Evolutionary conservation across 768 basidiomycete species (phyloP).

Genomic region (Galerina marginata): DNA sequence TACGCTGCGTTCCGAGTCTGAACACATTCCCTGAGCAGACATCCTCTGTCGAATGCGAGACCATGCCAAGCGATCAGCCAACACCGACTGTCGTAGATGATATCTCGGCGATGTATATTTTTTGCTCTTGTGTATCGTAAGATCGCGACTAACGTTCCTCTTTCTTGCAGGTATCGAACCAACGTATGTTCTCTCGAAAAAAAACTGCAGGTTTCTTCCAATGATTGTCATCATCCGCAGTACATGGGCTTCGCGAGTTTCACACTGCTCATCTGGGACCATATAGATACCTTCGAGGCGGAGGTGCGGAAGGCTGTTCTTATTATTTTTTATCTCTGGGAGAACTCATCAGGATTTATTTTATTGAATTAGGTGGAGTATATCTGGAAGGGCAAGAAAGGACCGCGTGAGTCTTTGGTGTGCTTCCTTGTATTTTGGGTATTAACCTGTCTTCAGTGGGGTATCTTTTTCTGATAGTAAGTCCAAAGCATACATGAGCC

Average conservation of each 20-base stretch:
- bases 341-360: neutral
- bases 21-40: neutral
- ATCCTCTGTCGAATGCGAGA: neutral
- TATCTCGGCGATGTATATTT: constrained; percentile 25
- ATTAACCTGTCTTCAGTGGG: constrained; percentile 32
- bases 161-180: constrained; percentile 25
- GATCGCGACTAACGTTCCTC: neutral
- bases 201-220: neutral
- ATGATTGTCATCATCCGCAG: constrained; percentile 31
- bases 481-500: constrained; percentile 6
- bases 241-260: constrained; percentile 56
- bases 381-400: constrained; percentile 55
- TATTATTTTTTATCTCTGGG: neutral
- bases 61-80: constrained; percentile 3
- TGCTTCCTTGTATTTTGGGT: neutral
- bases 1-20: too few species aligned
- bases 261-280: constrained; percentile 59
- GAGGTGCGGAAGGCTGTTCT: constrained; percentile 23
- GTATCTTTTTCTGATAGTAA: constrained; percentile 47
- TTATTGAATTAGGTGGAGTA: constrained; percentile 43
- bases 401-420: constrained; percentile 39
- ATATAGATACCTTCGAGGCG: constrained; percentile 56
- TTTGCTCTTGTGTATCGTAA: neutral
- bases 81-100: constrained; percentile 18
- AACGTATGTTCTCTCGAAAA: constrained; percentile 19